Evolutionary conservation across 106 monocot species (phyloP), one percentile per base, ranked within the genome.

Genomic region (Gastrodia elata): DNA sequence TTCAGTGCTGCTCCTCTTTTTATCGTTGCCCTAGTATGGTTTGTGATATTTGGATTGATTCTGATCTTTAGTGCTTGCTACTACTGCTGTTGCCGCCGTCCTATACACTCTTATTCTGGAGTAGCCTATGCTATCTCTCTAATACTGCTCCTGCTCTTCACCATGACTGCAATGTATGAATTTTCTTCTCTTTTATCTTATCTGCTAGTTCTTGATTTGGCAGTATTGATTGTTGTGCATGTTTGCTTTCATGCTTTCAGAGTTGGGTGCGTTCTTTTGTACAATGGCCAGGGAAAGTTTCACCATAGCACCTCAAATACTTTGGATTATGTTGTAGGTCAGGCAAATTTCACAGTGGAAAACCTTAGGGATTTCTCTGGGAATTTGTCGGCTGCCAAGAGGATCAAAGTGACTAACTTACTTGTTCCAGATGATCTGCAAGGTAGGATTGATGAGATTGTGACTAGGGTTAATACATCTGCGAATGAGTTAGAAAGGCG

Each of bases 1-100:
- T 91, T 78, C 58, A 87, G 80, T 16, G 91, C 87, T 35, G 83
- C 73, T 39, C 94, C 94, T 2, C 72, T 94, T 14, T 87, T 89
- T 32, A 15, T 68, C 44, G 64, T 91, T 37, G 86, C 79, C 34
- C 9, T 52, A 30, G 35, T 59, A 1, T 94, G 94, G 94, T 87
- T 94, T 46, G 2, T 94, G 42, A 80, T 42, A 14, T 94, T 91
- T 68, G 94, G 91, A 2, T 18, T 91, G 73, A 72, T 72, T 3
- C 36, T 94, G 30, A 13, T 86, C 16, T 34, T 73, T 35, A 83
- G 81, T 30, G 79, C 80, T 38, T 91, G 86, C 75, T 85, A 78
- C 42, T 88, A 78, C 65, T 94, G 78, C 38, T 87, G 82, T 70
- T 87, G 76, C 41, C 76, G 74, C 2, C 32, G 79, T 18, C 73